Base-by-base conservation (phyloP, 2,329 filamentous ascomycete genomes). In the Lasiodiplodia theobromae region DNA sequence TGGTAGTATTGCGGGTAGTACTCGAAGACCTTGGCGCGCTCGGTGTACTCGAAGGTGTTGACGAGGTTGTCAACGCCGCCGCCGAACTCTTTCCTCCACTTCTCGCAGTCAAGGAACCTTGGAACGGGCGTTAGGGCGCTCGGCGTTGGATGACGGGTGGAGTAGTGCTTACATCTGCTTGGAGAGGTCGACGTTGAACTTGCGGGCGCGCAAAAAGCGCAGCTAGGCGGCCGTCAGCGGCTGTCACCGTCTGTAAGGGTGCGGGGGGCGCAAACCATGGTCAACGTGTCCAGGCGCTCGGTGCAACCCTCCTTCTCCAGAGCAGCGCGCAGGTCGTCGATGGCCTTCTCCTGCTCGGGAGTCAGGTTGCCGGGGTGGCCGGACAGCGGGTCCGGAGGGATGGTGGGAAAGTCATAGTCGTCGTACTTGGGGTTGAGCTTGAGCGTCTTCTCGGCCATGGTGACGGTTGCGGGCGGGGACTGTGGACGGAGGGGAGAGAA, bases 1-100 rank as follows among this genome's bases (percentile, higher is more conserved):
- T 99, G 96, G 85, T 99, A 99, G 86, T 96, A 99, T 84, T 99
- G 96, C 58, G 93, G 93, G 84, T 99, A 99, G 86, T 92, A 97
- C 82, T 95, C 85, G 82, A 92, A 92, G 69, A 99, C 88, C 78
- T 95, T 80, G 67, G 87, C 79, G 82, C 95, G 96, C 87, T 97
- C 94, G 71, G 86, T 86, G 84, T 97, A 97, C 70, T 96, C 89
- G 86, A 96, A 97, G 74, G 84, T 91, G 71, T 88, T 89, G 67
- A 95, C 88, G 47, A 93, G 87, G 72, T 94, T 87, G 82, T 97
- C 93, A 38, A 97, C 92, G 69, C 84, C 83, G 68, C 80, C 83
- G 71, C 92, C 89, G 76, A 92, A 96, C 68, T 94, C 89, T 80
- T 91, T 90, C 80, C 96, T 89, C 96, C 96, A 99, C 79, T 92